Base-by-base conservation (phyloP, 345 rosid species). In the Aquilaria malaccensis region DNA sequence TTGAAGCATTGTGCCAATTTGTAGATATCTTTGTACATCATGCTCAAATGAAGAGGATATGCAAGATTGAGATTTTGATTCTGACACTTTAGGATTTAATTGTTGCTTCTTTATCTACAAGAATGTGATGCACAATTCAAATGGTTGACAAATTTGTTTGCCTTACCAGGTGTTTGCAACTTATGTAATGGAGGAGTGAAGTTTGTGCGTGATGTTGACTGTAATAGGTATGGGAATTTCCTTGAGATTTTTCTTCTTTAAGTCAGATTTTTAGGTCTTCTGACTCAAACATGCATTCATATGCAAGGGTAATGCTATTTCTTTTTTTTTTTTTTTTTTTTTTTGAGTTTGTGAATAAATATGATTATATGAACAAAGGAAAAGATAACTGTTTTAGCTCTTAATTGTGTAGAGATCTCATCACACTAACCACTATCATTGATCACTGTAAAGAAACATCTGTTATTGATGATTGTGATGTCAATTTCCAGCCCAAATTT, bases 171-270 rank as follows among this genome's bases (percentile, higher is more conserved):
- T 15, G 92, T 88, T 59, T 92, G 96, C 73, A 86, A 92, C 71
- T 78, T 88, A 4, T 92, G 98, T 76, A 92, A 86, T 70, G 96
- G 95, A 46, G 98, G 96, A 7, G 96, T 88, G 67, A 80, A 76
- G 60, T 80, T 92, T 67, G 96, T 88, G 48, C 86, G 83, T 49
- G 71, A 80, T 50, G 84, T 86, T 60, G 96, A 92, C 67, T 70
- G 59, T 29, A 85, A 86, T 49, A 78, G 92, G 95, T 88, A 37
- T 52, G 77, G 75, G 11, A 45, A 55, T 30, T 6, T 37, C 7
- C 43, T 37, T 22, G 31, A 14, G 50, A 9, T 9, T 31, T 48
- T 64, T 31, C 12, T 11, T 30, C 0, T 37, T 62, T 11, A 7
- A 14, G 2, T 58, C 48, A 22, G 37, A 10, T 29, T 13, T 30